Evolutionary conservation across 2,329 filamentous ascomycete genomes (phyloP), one percentile per base, ranked within the genome.

Genomic region (Rutstroemia sp.): DNA sequence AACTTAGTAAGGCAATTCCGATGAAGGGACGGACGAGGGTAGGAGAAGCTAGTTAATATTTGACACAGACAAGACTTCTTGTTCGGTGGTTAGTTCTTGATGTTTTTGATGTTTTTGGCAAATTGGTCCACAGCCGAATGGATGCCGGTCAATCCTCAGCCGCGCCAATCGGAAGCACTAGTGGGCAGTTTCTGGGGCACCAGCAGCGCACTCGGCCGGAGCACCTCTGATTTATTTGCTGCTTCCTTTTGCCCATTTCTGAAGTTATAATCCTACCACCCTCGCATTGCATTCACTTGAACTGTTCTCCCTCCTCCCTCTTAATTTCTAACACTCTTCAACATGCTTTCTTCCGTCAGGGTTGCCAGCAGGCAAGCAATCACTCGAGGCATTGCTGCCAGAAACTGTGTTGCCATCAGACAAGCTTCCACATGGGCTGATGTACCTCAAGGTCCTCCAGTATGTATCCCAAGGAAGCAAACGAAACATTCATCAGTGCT

Each of bases 401-500:
- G 64, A 61, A 62, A 58, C 60, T 61, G 58, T 45, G 56, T 62
- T 52, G 66, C 61, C 48, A 52, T 62, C 49, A 63, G 68, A 52
- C 61, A 64, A 62, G 65, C 66, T 66, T 96, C 91, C 60, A 89
- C 88, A 65, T 97, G 92, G 92, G 83, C 89, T 70, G 87, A 88
- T 69, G 90, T 97, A 56, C 87, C 90, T 65, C 90, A 96, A 77
- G 92, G 92, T 63, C 92, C 92, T 82, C 92, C 92, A 71, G 91
- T 94, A 83, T 75, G 88, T 82, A 49, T 54, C 21, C 30, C 12
- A 21, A 10, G 19, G 16, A 61, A 54, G 39, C 57, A 14, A 54
- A 46, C 54, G 46, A 27, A 38, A 10, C 19, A 25, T 25, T 7
- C 7, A n/a, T 56, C 14, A 44, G 44, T 45, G 54, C 56, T 56